Conservation (phyloP, 2,329 filamentous ascomycete species). For the Phyllachora maydis region DNA sequence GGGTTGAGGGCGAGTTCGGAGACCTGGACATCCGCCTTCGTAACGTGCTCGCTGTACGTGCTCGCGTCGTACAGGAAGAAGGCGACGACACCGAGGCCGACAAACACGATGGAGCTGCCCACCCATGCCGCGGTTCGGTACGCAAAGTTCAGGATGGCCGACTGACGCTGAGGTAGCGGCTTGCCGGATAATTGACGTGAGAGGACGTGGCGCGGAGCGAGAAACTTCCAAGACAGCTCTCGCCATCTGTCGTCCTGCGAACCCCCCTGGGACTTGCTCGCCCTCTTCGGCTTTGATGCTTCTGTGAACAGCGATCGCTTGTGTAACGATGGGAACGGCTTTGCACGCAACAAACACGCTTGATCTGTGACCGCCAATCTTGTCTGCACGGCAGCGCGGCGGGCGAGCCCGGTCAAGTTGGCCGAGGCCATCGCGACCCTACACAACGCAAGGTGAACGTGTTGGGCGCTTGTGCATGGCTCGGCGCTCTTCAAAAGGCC, state of each 20-base stretch:
- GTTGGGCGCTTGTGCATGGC: too few species aligned
- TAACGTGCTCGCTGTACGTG: constrained; percentile 60
- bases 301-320: constrained; percentile 5
- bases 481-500: too few species aligned
- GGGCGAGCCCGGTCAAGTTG: too few species aligned
- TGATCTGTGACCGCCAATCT: too few species aligned
- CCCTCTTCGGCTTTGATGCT: too few species aligned
- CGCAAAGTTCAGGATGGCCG: constrained; percentile 31
- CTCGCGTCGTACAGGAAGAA: constrained; percentile 92
- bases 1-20: constrained; percentile 68
- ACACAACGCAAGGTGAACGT: too few species aligned
- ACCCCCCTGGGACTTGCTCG: too few species aligned
- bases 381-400: too few species aligned
- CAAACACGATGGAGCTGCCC: constrained; percentile 54
- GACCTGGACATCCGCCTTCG: constrained; percentile 56
- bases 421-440: too few species aligned
- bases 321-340: constrained; percentile 1
- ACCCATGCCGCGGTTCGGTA: constrained; percentile 51
- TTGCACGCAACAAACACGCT: neutral
- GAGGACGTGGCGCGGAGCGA: constrained; percentile 2
- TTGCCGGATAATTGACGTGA: constrained; percentile 26
- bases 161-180: constrained; percentile 26
- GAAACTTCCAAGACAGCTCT: constrained; percentile 1
- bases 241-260: too few species aligned
- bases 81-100: constrained; percentile 47